phyloP scores from a whole-genome alignment of 2,329 filamentous ascomycete genomes.

The Lasiodiplodia theobromae region DNA sequence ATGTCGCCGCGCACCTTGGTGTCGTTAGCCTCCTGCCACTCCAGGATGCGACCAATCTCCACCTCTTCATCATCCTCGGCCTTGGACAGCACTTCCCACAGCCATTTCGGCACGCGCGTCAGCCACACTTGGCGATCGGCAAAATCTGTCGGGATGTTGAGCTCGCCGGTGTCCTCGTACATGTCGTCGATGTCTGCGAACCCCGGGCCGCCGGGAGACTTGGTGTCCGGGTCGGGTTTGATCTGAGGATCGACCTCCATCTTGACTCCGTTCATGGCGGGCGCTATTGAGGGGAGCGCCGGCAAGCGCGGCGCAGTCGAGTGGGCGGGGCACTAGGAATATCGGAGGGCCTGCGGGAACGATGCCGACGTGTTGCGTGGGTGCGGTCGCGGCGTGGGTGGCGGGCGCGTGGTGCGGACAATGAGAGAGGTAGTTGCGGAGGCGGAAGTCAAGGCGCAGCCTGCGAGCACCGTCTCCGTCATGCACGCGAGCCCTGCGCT shows the following conservation, averaged over 20 bases:
- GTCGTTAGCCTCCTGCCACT: conserved; percentile 27
- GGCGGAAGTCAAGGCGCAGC: conserved; percentile 16
- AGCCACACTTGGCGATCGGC: conserved; percentile 41
- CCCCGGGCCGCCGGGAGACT: conserved; percentile 37
- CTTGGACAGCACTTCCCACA: conserved; percentile 46
- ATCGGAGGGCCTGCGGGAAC: background rate
- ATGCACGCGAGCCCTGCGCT: conserved; percentile 29
- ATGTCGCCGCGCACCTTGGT: conserved; percentile 16
- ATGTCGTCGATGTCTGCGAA: conserved; percentile 50
- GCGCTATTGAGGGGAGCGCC: conserved; percentile 8
- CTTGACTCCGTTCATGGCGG: conserved; percentile 50
- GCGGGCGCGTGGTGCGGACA: conserved; percentile 12
- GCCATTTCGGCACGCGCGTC: conserved; percentile 49
- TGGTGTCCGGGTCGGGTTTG: conserved; percentile 43
- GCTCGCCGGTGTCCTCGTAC: conserved; percentile 54
- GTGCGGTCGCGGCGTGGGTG: background rate
- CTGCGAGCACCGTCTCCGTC: conserved; percentile 26
- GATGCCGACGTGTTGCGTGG: background rate
- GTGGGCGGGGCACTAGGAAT: background rate
- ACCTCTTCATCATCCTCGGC: conserved; percentile 49
- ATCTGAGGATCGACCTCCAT: conserved; percentile 47
- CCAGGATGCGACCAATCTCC: conserved; percentile 44
- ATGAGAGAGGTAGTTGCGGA: conserved; percentile 10
- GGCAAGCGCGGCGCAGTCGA: conserved; percentile 12
- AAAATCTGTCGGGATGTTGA: conserved; percentile 42